Conservation (phyloP, 2,329 filamentous ascomycete species). For the Scytalidium sp. region DNA sequence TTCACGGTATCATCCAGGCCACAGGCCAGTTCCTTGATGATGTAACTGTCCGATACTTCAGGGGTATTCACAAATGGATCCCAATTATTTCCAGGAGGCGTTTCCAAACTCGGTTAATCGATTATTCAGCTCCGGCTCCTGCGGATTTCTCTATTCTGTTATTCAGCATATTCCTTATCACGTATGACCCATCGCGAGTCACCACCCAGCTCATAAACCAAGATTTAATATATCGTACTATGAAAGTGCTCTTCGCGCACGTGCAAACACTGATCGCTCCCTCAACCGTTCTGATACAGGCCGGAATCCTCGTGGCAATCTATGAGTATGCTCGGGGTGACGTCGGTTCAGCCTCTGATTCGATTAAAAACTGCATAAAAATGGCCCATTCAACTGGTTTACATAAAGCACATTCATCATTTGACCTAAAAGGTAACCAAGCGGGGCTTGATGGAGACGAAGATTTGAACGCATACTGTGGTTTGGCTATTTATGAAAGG, state of each 20-base stretch:
- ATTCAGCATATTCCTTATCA: slow-evolving; percentile 16
- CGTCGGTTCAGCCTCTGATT: slow-evolving; percentile 17
- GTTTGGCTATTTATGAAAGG: slow-evolving; percentile 20
- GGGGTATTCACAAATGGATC: slow-evolving; percentile 16
- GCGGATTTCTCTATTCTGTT: slow-evolving; percentile 19
- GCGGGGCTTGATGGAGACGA: slow-evolving; percentile 16
- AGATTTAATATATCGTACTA: slow-evolving; percentile 18
- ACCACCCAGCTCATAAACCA: slow-evolving; percentile 13
- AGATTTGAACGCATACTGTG: slow-evolving; percentile 18
- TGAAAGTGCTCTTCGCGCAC: slow-evolving; percentile 20
- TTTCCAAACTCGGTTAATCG: slow-evolving; percentile 11
- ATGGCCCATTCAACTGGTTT: slow-evolving; percentile 16
- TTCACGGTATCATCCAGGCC: slow-evolving; percentile 12
- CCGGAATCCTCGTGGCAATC: slow-evolving; percentile 13
- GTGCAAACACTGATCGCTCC: slow-evolving; percentile 17
- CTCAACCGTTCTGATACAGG: slow-evolving; percentile 16
- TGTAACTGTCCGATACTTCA: slow-evolving; percentile 14
- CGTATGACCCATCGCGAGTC: slow-evolving; percentile 14
- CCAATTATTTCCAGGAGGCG: slow-evolving; percentile 18
- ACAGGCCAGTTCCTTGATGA: slow-evolving; percentile 15
- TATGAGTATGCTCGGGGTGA: slow-evolving; percentile 19
- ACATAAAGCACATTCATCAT: slow-evolving; percentile 13
- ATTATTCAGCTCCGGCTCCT: slow-evolving; percentile 8
- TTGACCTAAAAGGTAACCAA: slow-evolving; percentile 14
- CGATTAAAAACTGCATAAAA: slow-evolving; percentile 12